These are phyloP conservation scores for Trichoderma virens DNA, from an alignment of 495 filamentous ascomycete species.

Conservation along the genomic window DNA sequence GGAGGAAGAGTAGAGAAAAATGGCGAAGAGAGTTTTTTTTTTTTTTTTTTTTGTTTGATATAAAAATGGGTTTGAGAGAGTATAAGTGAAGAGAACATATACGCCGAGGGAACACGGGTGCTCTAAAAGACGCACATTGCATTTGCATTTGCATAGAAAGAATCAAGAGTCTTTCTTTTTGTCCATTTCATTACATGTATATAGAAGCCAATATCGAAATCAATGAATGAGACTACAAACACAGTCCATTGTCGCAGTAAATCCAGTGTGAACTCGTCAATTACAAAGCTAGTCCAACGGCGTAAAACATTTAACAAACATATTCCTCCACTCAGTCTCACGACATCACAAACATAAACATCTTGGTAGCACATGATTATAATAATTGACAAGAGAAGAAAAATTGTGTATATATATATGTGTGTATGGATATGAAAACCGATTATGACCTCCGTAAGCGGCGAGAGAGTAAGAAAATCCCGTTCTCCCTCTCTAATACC, in stretches of 20 bases:
- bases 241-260: neutral
- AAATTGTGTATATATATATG: too few species aligned
- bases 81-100: neutral
- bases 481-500: neutral
- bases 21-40: neutral
- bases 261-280: too few species aligned
- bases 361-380: too few species aligned
- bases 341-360: too few species aligned
- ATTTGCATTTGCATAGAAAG: neutral
- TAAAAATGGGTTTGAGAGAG: neutral
- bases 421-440: too few species aligned
- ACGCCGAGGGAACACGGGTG: too few species aligned
- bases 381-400: too few species aligned
- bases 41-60: neutral
- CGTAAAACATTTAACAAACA: too few species aligned
- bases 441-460: too few species aligned
- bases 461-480: neutral
- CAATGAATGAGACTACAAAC: neutral
- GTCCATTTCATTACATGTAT: neutral
- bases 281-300: too few species aligned
- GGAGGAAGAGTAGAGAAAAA: neutral
- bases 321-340: too few species aligned
- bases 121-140: too few species aligned
- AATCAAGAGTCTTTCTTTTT: neutral
- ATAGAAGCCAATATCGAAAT: neutral